Evolutionary conservation across 208 protist genomes (phyloP).

Genomic region (Leishmania martiniquensis): DNA sequence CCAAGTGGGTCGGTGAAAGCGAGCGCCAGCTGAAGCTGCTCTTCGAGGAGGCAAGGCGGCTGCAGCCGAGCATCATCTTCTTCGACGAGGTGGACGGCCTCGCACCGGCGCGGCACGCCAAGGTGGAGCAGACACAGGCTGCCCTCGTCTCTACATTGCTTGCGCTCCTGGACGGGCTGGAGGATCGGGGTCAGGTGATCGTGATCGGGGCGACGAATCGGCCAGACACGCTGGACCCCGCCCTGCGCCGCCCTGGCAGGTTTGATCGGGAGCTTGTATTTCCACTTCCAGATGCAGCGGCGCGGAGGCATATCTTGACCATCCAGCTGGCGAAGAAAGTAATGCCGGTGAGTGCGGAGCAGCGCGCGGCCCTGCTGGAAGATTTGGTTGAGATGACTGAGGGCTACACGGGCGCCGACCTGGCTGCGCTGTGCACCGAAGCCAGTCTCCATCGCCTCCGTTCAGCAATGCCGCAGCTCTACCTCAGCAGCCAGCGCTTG

Average conservation of each 20-base stretch:
- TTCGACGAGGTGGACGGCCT: slow-evolving; percentile 99
- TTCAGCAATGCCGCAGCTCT: slow-evolving; percentile 77
- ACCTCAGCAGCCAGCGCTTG: slow-evolving; percentile 58
- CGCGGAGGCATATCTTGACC: slow-evolving; percentile 83
- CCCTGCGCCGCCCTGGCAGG: slow-evolving; percentile 95
- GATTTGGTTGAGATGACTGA: slow-evolving; percentile 91
- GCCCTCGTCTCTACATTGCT: slow-evolving; percentile 93
- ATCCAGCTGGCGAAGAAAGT: slow-evolving; percentile 98
- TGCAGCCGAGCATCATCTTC: slow-evolving; percentile 98
- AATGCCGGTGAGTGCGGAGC: slow-evolving; percentile 88
- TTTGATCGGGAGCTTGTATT: slow-evolving; percentile 97
- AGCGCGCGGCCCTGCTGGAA: slow-evolving; percentile 74
- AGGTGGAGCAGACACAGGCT: slow-evolving; percentile 83
- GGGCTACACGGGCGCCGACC: slow-evolving; percentile 99
- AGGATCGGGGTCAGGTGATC: slow-evolving; percentile 92
- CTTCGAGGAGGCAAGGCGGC: slow-evolving; percentile 97
- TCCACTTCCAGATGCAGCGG: slow-evolving; percentile 72
- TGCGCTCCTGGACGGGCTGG: slow-evolving; percentile 95
- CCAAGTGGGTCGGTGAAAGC: slow-evolving; percentile 98
- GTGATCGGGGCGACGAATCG: slow-evolving; percentile 96
- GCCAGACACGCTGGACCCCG: slow-evolving; percentile 96
- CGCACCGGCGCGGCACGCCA: slow-evolving; percentile 74
- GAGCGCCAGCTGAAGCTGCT: slow-evolving; percentile 97
- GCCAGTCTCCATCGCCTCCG: slow-evolving; percentile 88
- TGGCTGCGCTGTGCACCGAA: slow-evolving; percentile 99